Conservation (phyloP, 352 stramenopile species). For the Globisporangium polare region DNA sequence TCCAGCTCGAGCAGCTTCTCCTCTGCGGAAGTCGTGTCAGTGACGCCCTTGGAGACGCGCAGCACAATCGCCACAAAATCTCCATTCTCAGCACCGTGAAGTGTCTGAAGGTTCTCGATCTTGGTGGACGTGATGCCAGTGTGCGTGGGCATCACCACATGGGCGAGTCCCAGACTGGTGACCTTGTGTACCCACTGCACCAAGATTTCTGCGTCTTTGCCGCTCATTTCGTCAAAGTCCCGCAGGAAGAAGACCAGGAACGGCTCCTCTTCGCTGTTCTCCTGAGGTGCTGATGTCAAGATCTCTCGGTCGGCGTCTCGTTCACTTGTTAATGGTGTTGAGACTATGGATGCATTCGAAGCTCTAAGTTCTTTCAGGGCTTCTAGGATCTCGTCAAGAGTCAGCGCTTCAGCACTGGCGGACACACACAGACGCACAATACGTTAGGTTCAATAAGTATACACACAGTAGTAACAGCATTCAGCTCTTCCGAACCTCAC, state of each 20-base stretch:
- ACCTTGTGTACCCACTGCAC: slow-evolving; percentile 51
- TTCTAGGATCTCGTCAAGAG: slow-evolving; percentile 10
- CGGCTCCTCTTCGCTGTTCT: background rate
- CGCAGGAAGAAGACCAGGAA: slow-evolving; percentile 53
- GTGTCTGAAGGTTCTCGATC: slow-evolving; percentile 34
- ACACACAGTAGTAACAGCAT: background rate
- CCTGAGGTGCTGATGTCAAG: slow-evolving; percentile 10
- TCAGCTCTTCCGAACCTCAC: slow-evolving; percentile 11
- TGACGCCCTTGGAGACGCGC: slow-evolving; percentile 41
- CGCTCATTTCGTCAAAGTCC: slow-evolving; percentile 45
- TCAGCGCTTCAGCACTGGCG: slow-evolving; percentile 1
- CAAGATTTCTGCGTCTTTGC: slow-evolving; percentile 28
- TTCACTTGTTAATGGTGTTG: background rate
- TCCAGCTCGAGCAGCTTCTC: slow-evolving; percentile 47
- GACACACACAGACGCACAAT: background rate
- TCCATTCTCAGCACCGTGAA: slow-evolving; percentile 22
- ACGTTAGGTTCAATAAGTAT: no score
- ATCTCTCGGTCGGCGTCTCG: background rate
- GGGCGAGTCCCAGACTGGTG: slow-evolving; percentile 36
- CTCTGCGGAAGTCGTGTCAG: slow-evolving; percentile 35
- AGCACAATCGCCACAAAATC: slow-evolving; percentile 66
- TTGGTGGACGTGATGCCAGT: slow-evolving; percentile 39
- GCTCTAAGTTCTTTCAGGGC: slow-evolving; percentile 13
- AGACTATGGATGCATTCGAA: slow-evolving; percentile 1
- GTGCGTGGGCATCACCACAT: slow-evolving; percentile 53